Conservation (phyloP, 139 green algal species). For the Picochlorum sp. region DNA sequence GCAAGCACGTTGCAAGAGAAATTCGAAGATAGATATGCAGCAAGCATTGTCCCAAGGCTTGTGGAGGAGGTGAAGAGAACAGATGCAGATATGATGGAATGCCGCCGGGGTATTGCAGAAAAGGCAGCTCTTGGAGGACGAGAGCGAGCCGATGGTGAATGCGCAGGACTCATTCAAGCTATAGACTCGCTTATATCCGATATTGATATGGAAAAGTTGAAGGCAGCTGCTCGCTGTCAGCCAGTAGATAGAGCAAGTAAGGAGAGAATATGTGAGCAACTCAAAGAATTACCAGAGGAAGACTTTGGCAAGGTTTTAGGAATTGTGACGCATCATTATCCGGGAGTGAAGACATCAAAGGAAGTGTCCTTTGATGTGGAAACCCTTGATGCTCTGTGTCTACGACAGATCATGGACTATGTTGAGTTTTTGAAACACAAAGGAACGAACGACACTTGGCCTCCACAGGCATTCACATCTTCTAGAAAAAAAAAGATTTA, state of each 20-base stretch:
- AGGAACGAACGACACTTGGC: background rate
- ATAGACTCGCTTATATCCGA: constrained; percentile 37
- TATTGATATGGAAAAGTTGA: constrained; percentile 31
- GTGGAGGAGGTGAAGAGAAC: constrained; percentile 32
- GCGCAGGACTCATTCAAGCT: constrained; percentile 16
- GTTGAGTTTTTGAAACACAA: background rate
- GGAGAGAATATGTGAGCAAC: constrained; percentile 20
- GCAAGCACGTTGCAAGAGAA: constrained; percentile 49
- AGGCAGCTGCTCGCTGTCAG: constrained; percentile 37
- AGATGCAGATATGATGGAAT: constrained; percentile 16
- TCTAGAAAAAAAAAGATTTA: background rate
- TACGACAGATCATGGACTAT: constrained; percentile 37
- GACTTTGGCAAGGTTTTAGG: constrained; percentile 42
- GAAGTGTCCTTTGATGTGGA: constrained; percentile 48
- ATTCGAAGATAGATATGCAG: constrained; percentile 56
- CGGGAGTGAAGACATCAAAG: constrained; percentile 32
- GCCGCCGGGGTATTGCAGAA: constrained; percentile 5
- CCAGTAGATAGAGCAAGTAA: constrained; percentile 30
- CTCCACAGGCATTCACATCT: background rate
- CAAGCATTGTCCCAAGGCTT: constrained; percentile 26
- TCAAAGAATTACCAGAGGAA: constrained; percentile 28
- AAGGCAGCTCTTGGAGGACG: background rate
- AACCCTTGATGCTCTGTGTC: constrained; percentile 39
- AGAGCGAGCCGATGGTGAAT: constrained; percentile 21
- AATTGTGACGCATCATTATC: constrained; percentile 37